phyloP scores from a whole-genome alignment of 805 yeast species.

The Ogataea saltuana region DNA sequence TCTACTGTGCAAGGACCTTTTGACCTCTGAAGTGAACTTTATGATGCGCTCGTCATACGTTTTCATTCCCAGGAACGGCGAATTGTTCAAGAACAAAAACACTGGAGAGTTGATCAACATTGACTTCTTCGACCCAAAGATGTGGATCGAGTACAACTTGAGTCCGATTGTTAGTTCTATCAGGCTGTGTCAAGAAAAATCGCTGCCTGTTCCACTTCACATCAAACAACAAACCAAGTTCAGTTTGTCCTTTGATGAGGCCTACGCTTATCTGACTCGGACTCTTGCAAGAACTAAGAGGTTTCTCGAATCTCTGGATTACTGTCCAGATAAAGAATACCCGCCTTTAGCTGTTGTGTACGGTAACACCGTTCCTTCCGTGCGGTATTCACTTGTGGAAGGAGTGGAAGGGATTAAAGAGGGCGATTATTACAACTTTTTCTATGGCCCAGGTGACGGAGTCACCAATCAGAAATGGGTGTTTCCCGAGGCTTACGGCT shows the following conservation, averaged over 20 bases:
- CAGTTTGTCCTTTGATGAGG: conserved; percentile 51
- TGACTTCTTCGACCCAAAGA: conserved; percentile 77
- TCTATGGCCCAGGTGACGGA: conserved; percentile 92
- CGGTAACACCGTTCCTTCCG: conserved; percentile 82
- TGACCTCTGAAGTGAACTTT: conserved; percentile 81
- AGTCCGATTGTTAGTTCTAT: conserved; percentile 65
- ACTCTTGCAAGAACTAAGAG: conserved; percentile 60
- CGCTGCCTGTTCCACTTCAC: conserved; percentile 17
- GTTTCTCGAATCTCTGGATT: conserved; percentile 58
- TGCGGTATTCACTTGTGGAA: conserved; percentile 71
- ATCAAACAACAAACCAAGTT: conserved; percentile 33
- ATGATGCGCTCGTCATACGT: conserved; percentile 84
- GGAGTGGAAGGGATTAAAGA: conserved; percentile 60
- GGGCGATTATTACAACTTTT: conserved; percentile 75
- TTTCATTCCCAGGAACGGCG: conserved; percentile 75
- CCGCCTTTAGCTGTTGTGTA: conserved; percentile 86
- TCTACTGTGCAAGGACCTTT: conserved; percentile 66
- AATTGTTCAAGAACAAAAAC: conserved; percentile 64
- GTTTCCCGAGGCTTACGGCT: conserved; percentile 75
- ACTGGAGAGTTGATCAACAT: conserved; percentile 60
- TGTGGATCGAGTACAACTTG: conserved; percentile 75
- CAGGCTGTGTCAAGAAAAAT: conserved; percentile 33
- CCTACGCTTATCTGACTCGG: conserved; percentile 61
- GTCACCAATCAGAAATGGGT: conserved; percentile 82
- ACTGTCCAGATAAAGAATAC: conserved; percentile 49